Evolutionary conservation across 768 basidiomycete species (phyloP), one percentile per base, ranked within the genome.

Genomic region (Coprinopsis cinerea): DNA sequence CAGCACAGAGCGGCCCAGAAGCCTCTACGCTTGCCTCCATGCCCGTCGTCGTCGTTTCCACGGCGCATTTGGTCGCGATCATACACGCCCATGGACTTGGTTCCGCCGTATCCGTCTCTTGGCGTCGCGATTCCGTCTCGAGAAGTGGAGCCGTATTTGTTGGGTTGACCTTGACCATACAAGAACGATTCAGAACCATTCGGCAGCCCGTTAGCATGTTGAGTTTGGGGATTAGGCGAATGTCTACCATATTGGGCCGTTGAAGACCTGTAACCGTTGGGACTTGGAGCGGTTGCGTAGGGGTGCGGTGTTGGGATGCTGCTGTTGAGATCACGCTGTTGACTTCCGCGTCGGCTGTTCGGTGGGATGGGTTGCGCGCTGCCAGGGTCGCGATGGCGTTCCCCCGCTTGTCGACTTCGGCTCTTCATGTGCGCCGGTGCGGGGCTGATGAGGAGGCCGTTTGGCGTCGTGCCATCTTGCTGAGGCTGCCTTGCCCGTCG

Each of bases 301-400:
- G 88, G 88, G 60, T 90, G 88, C 25, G 82, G 74, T 7, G 74
- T 68, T 17, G 74, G 67, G 34, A 83, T 71, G 9, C 73, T 74
- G 49, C 67, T 71, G 15, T 53, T 59, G 24, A 65, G 57, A 26
- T 77, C 76, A 47, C 76, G 70, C 45, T 77, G 79, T 59, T 85
- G 83, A 59, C 87, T 88, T 2, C 75, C 75, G 32, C 88, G 79
- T 45, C 86, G 77, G 58, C 81, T 81, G 6, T 74, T 71, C 13
- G 88, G 79, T 14, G 79, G 73, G n/a, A 85, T 65, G 5, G 83
- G 78, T 59, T 87, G 86, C 9, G 79, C 81, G 55, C 83, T 85
- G 41, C 74, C 75, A 42, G 79, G 74, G 48, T 79, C 81, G 39
- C 82, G 75, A 24, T 75, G 73, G 10, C 74, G 73, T 41, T 83